Conservation (phyloP, 371 early-diverging fungal species). For the Rhizomucor miehei region DNA sequence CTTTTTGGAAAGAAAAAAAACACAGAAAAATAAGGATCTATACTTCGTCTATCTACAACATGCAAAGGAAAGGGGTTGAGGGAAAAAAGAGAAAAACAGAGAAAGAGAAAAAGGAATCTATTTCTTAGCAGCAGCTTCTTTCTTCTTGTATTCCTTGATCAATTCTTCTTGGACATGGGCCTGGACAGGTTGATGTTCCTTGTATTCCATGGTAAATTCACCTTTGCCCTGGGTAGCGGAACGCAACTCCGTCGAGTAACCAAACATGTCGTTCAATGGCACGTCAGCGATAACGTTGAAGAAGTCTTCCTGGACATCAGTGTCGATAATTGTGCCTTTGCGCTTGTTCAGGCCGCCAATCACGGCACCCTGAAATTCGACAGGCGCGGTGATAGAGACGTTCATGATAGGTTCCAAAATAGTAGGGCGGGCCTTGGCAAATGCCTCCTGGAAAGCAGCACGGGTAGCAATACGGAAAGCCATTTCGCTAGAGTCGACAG, state of each 20-base stretch:
- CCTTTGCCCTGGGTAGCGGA: slow-evolving; percentile 97
- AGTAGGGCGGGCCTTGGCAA: slow-evolving; percentile 74
- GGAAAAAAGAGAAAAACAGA: neutral
- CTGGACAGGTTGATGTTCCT: slow-evolving; percentile 81
- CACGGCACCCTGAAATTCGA: slow-evolving; percentile 93
- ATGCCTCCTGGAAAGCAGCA: slow-evolving; percentile 89
- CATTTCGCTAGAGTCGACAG: slow-evolving; percentile 95
- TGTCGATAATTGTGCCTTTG: slow-evolving; percentile 92
- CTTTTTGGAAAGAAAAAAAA: no score
- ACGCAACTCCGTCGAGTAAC: slow-evolving; percentile 94
- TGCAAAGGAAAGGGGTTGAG: neutral
- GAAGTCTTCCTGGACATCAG: slow-evolving; percentile 93
- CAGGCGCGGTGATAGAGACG: slow-evolving; percentile 87
- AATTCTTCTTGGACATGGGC: slow-evolving; percentile 82
- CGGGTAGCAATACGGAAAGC: slow-evolving; percentile 93
- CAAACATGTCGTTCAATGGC: slow-evolving; percentile 97
- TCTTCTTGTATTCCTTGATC: slow-evolving; percentile 71
- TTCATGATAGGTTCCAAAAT: slow-evolving; percentile 97
- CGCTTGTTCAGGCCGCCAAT: slow-evolving; percentile 94
- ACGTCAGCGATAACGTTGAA: slow-evolving; percentile 84
- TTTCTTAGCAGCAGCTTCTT: slow-evolving; percentile 25
- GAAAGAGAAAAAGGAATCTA: neutral
- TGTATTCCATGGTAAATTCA: slow-evolving; percentile 98
- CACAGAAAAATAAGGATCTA: no score
- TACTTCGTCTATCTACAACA: neutral